phyloP scores from a whole-genome alignment of 768 basidiomycete species.

The Xerocomus spinulosus region DNA sequence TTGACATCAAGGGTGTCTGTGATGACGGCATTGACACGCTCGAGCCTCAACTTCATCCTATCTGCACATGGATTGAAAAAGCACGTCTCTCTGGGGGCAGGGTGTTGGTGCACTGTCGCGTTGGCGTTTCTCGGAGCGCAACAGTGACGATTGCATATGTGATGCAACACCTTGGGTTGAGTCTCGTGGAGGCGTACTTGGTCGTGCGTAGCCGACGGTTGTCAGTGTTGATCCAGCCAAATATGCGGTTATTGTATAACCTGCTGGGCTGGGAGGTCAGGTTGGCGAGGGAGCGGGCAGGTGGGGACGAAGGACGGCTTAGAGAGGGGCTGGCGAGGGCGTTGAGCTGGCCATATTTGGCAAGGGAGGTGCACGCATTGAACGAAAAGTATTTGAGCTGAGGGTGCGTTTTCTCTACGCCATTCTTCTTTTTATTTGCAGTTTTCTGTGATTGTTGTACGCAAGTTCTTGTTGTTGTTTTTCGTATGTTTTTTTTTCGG shows the following conservation, averaged over 20 bases:
- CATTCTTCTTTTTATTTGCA: background rate
- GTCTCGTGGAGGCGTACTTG: constrained; percentile 90
- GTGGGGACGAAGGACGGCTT: constrained; percentile 45
- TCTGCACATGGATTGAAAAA: constrained; percentile 91
- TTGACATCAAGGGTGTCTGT: constrained; percentile 88
- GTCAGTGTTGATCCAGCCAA: constrained; percentile 91
- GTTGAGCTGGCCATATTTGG: constrained; percentile 80
- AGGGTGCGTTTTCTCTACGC: constrained; percentile 7
- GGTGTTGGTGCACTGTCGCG: constrained; percentile 94
- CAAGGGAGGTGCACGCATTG: constrained; percentile 77
- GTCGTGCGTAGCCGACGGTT: constrained; percentile 86
- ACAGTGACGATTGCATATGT: constrained; percentile 97
- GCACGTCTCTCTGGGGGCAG: constrained; percentile 81
- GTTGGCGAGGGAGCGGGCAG: constrained; percentile 73
- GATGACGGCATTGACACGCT: constrained; percentile 97
- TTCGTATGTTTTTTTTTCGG: too few species aligned
- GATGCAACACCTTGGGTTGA: constrained; percentile 84
- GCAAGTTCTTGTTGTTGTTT: background rate
- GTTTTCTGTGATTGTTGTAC: background rate
- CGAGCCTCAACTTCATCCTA: constrained; percentile 80
- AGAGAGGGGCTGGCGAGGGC: constrained; percentile 60
- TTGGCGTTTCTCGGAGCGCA: constrained; percentile 95
- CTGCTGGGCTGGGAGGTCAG: constrained; percentile 92
- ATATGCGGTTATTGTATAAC: constrained; percentile 93
- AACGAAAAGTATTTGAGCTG: constrained; percentile 77